Base-by-base conservation (phyloP, 805 yeast genomes). In the Spathaspora girioi region DNA sequence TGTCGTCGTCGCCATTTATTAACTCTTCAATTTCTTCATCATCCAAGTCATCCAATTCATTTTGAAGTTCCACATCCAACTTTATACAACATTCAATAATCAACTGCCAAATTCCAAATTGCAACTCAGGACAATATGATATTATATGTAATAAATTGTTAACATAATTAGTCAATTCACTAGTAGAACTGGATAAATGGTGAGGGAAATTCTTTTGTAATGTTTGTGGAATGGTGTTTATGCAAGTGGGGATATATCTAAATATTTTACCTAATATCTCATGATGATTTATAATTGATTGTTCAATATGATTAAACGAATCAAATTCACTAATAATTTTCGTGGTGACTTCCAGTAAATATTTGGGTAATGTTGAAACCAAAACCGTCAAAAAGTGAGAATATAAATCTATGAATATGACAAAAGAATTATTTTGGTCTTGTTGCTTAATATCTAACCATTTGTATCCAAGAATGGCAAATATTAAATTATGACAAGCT, bases 11-110 rank as follows among this genome's bases (percentile, higher is more conserved):
- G 3, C 73, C 76, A 52, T 70, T 69, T 17, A 73, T 70, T 38
- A 73, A 66, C 26, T 79, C 86, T 44, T 84, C 82, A 50, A 82
- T 87, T 50, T 70, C 73, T 35, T 73, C 78, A 56, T 88, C 94
- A 63, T 88, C 96, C 50, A 86, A 70, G 57, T 89, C 96, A 59
- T 91, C 97, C 52, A 89, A 70, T 59, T 87, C 94, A 62, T 89
- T 90, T 61, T 90, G 97, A 51, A 92, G 75, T 66, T 91, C 98
- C 5, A 92, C 97, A 68, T 93, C 99, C 45, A 94, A 75, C 56
- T 89, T 87, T 53, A 94, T 89, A 50, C 88, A 79, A 54, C 84
- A 81, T 66, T 93, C 97, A 40, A 91, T 73, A 14, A 92, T 76
- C 52, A 89, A 67, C 19, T 87, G 84, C 97, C 97, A 92, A 6